Evolutionary conservation across 192 early-diverging fungal genomes (phyloP).

Genomic region (Coemansia sp.): DNA sequence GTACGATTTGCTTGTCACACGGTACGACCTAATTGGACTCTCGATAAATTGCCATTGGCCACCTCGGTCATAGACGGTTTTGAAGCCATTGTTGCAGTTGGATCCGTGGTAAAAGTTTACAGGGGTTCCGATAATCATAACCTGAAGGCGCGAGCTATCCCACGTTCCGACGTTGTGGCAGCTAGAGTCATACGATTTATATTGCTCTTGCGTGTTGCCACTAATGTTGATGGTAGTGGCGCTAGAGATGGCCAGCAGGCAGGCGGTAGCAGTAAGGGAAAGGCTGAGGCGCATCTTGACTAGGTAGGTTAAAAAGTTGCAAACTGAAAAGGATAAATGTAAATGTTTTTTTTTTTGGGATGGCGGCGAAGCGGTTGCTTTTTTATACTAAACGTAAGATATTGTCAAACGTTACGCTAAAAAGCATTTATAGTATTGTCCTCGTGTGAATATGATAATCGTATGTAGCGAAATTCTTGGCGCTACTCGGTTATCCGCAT

Average conservation of each 20-base stretch:
- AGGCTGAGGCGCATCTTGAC: background rate
- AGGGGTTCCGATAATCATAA: background rate
- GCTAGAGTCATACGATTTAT: background rate
- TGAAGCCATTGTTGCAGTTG: background rate
- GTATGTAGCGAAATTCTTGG: too few relatives aligned
- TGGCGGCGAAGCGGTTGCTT: background rate
- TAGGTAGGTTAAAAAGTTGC: background rate
- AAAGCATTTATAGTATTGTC: too few relatives aligned
- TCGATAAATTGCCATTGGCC: background rate
- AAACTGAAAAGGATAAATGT: background rate
- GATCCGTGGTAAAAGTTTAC: background rate
- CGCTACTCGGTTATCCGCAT: too few relatives aligned
- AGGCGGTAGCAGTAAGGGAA: background rate
- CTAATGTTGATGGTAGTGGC: background rate
- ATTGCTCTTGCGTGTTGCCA: background rate
- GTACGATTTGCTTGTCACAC: background rate
- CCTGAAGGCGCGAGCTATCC: background rate
- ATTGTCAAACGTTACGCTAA: too few relatives aligned
- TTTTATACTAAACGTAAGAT: background rate
- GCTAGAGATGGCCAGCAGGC: background rate
- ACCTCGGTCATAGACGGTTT: background rate
- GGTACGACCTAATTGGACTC: background rate
- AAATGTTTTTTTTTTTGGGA: background rate
- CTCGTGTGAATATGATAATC: too few relatives aligned
- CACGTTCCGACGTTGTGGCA: background rate